phyloP scores from a whole-genome alignment of 768 basidiomycete genomes.

The Leccinellum rugosiceps region DNA sequence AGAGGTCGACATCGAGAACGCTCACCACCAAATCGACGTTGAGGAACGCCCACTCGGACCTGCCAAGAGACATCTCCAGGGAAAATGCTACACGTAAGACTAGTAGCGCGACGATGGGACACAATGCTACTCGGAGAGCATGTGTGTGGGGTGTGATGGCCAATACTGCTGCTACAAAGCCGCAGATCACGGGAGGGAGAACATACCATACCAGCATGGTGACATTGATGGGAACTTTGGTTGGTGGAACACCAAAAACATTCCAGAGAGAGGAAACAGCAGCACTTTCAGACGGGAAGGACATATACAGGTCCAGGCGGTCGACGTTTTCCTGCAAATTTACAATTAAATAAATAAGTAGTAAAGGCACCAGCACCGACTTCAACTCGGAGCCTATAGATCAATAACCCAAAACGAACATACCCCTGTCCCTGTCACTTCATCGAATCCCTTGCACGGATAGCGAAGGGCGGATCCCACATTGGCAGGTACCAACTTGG shows the following conservation, averaged over 20 bases:
- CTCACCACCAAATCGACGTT: constrained; percentile 15
- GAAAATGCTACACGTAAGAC: constrained; percentile 37
- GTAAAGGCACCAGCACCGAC: no score
- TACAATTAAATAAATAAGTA: neutral
- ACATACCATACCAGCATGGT: constrained; percentile 35
- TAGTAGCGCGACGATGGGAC: constrained; percentile 43
- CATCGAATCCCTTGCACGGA: no score
- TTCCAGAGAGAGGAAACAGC: neutral
- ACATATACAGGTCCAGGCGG: no score
- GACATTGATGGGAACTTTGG: constrained; percentile 28
- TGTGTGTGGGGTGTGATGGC: constrained; percentile 46
- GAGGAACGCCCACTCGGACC: neutral
- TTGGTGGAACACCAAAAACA: constrained; percentile 4
- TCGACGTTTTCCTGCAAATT: no score
- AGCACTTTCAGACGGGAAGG: neutral
- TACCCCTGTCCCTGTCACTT: no score
- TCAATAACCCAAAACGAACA: no score
- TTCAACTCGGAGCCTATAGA: no score
- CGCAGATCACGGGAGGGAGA: constrained; percentile 42
- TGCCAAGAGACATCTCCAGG: constrained; percentile 10
- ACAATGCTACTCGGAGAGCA: constrained; percentile 40
- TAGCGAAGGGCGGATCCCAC: no score
- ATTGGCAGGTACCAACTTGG: no score
- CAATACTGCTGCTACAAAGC: constrained; percentile 47
- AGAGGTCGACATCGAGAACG: neutral